phyloP scores from a whole-genome alignment of 108 stramenopile species.

The Nitzschia sp. region DNA sequence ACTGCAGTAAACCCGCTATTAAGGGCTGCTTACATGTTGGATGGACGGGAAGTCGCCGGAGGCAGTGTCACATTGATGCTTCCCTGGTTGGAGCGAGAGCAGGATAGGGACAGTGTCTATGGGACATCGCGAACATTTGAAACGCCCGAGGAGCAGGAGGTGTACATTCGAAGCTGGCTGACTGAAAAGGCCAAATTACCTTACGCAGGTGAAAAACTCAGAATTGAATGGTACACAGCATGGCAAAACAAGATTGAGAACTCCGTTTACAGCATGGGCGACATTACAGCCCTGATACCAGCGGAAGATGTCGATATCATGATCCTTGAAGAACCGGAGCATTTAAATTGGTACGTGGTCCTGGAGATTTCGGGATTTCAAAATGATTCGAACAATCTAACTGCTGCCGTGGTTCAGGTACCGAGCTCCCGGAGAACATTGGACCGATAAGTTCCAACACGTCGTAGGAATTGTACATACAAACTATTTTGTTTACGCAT shows the following conservation, averaged over 20 bases:
- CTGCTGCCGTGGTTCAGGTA: conserved; percentile 7
- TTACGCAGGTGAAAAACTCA: conserved; percentile 39
- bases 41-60: conserved; percentile 57
- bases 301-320: conserved; percentile 82
- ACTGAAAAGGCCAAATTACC: conserved; percentile 42
- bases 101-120: conserved; percentile 65
- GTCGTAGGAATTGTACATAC: conserved; percentile 94
- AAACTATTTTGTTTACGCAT: conserved; percentile 87
- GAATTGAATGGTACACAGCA: conserved; percentile 58
- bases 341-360: conserved; percentile 87
- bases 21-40: conserved; percentile 79
- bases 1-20: conserved; percentile 92
- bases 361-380: background rate
- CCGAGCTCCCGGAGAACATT: conserved; percentile 47
- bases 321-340: conserved; percentile 94
- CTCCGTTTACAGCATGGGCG: conserved; percentile 69
- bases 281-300: conserved; percentile 72
- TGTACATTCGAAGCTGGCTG: conserved; percentile 72
- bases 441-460: conserved; percentile 89
- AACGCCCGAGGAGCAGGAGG: conserved; percentile 69
- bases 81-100: conserved; percentile 81
- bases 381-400: background rate
- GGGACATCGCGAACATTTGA: conserved; percentile 59
- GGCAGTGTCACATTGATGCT: conserved; percentile 81
- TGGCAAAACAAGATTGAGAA: conserved; percentile 57